phyloP scores from a whole-genome alignment of 208 protist species.

The Leishmania tropica region DNA sequence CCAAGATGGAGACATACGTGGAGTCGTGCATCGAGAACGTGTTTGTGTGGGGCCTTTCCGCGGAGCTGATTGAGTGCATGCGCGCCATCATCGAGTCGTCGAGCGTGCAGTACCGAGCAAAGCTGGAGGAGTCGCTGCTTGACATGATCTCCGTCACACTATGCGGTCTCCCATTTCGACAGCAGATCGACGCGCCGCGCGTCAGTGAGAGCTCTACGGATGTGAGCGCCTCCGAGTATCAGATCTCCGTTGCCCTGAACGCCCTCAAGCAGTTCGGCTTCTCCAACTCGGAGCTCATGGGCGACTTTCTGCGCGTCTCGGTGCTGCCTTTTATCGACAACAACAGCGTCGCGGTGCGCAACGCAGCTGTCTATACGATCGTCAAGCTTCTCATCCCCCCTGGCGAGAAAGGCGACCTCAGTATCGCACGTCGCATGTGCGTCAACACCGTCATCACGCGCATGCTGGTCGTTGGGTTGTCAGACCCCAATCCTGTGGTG shows the following conservation, averaged over 20 bases:
- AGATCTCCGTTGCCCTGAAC: slow-evolving; percentile 83
- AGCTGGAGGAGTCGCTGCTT: slow-evolving; percentile 80
- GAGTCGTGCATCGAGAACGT: slow-evolving; percentile 77
- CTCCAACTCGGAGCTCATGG: slow-evolving; percentile 89
- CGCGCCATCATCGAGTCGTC: slow-evolving; percentile 74
- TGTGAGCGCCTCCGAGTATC: slow-evolving; percentile 55
- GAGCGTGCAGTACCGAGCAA: slow-evolving; percentile 53
- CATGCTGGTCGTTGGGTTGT: slow-evolving; percentile 82
- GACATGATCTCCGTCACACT: slow-evolving; percentile 92
- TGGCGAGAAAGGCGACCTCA: slow-evolving; percentile 64
- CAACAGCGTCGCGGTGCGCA: slow-evolving; percentile 62
- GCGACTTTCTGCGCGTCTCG: slow-evolving; percentile 86
- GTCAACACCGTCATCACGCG: slow-evolving; percentile 84
- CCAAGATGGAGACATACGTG: slow-evolving; percentile 73
- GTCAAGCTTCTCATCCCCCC: slow-evolving; percentile 82
- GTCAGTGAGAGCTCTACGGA: slow-evolving; percentile 16
- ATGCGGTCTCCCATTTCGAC: slow-evolving; percentile 83
- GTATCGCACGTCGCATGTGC: slow-evolving; percentile 83
- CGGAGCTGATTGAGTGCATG: slow-evolving; percentile 85
- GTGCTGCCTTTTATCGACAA: slow-evolving; percentile 89
- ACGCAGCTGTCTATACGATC: slow-evolving; percentile 83
- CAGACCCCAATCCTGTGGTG: slow-evolving; percentile 67
- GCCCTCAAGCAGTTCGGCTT: slow-evolving; percentile 88
- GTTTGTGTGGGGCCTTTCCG: slow-evolving; percentile 86
- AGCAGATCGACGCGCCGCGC: slow-evolving; percentile 44